Base-by-base conservation (phyloP, 148 eudicot genomes). In the Suaeda aralocaspica region DNA sequence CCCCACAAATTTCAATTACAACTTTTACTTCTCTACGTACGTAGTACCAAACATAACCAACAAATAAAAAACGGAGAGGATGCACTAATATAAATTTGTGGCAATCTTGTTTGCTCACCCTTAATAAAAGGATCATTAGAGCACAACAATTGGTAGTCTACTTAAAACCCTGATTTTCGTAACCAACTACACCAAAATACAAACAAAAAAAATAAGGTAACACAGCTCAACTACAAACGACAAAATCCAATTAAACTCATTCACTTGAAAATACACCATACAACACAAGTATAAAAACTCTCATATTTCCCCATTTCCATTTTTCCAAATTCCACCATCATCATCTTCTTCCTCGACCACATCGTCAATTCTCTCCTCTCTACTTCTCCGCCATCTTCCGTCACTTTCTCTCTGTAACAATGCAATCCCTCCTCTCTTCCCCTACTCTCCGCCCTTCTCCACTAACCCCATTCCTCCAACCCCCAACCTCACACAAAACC, bases 361-460 rank as follows among this genome's bases (percentile, higher is more conserved):
- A 50, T 69, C 31, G 42, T n/a, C n/a, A 28, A 44, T 63, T 39
- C 50, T 59, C 75, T 56, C 58, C 70, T 30, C 68, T 21, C 58
- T 11, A 66, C 44, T 41, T 55, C 30, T 33, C 18, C 31, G 0
- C 5, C 39, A 0, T 24, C 64, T 1, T 33, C 25, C 14, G 5
- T 48, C 19, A 16, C 7, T 49, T 1, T 49, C 4, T 36, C 41
- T 36, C 41, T 36, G 41, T 8, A 36, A 36, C 41, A 36, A 36
- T 36, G 41, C 41, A 36, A 8, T 4, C 22, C 22, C 18, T 19
- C 22, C 50, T 46, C 4, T 5, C 21, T 55, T 24, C 34, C 21
- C 57, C 36, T 24, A 59, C 70, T 53, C 83, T 1, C 71, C 92
- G 9, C 80, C 86, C 2, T 82, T 85, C 25, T 84, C 84, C 74